phyloP scores from a whole-genome alignment of 306 rosid species.

The Canavalia ensiformis region DNA sequence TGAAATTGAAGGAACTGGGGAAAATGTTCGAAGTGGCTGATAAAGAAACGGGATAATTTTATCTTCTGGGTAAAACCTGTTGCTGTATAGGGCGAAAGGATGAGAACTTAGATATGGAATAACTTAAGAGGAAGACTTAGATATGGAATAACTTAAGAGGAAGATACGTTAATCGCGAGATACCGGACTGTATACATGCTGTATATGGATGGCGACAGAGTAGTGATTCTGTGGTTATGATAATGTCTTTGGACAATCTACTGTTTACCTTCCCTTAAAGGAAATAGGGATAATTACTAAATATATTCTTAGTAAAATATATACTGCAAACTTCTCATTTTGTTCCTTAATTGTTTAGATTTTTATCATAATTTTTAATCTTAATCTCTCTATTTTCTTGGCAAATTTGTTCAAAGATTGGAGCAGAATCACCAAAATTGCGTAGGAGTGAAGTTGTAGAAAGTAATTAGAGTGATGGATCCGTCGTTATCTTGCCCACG shows the following conservation, averaged over 20 bases:
- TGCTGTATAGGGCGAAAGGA: background rate
- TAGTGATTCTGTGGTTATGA: background rate
- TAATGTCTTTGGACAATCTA: background rate
- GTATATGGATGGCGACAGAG: background rate
- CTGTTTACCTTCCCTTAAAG: background rate
- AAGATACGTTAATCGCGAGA: background rate
- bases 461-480: constrained; percentile 19
- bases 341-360: background rate
- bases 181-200: background rate
- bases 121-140: background rate
- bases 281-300: background rate
- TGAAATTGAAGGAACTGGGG: constrained; percentile 47
- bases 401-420: background rate
- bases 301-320: too few species aligned
- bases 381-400: background rate
- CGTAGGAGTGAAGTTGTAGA: background rate
- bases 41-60: background rate
- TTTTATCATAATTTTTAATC: background rate
- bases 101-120: background rate
- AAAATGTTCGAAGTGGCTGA: constrained; percentile 47
- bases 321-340: background rate
- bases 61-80: background rate
- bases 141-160: background rate
- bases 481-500: constrained; percentile 22
- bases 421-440: constrained; percentile 1